Conservation (phyloP, 768 basidiomycete species). For the Cubamyces lactineus region DNA sequence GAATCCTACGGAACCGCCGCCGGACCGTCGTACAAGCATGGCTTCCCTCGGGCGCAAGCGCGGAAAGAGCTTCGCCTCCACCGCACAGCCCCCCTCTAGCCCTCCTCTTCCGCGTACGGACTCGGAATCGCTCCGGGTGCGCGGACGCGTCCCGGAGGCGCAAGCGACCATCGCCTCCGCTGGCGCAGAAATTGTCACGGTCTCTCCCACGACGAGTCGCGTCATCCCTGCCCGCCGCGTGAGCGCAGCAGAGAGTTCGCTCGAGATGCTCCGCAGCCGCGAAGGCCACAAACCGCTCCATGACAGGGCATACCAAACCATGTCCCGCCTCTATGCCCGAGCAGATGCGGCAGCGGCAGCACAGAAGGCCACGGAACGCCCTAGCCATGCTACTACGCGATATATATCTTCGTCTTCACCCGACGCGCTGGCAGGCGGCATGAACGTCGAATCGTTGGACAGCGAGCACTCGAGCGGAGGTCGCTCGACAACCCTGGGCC, state of each 20-base stretch:
- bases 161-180: constrained; percentile 30
- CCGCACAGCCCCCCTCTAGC: neutral
- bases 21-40: constrained; percentile 6
- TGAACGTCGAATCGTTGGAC: constrained; percentile 23
- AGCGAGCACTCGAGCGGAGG: constrained; percentile 34
- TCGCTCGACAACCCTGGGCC: constrained; percentile 32
- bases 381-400: constrained; percentile 3
- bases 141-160: constrained; percentile 27
- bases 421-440: constrained; percentile 4
- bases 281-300: constrained; percentile 35
- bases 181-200: constrained; percentile 35
- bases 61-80: constrained; percentile 23
- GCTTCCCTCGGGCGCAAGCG: constrained; percentile 27
- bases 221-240: constrained; percentile 42
- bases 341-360: constrained; percentile 8
- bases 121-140: constrained; percentile 14
- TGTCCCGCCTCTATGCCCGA: constrained; percentile 15
- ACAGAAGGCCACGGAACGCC: constrained; percentile 1
- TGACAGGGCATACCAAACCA: constrained; percentile 31
- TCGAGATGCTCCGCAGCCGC: constrained; percentile 63
- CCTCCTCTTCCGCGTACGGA: constrained; percentile 10
- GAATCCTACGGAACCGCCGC: neutral
- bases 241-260: constrained; percentile 69
- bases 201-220: constrained; percentile 21
- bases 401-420: constrained; percentile 17